Evolutionary conservation across 2,329 filamentous ascomycete genomes (phyloP).

Genomic region (Alternaria sp.): DNA sequence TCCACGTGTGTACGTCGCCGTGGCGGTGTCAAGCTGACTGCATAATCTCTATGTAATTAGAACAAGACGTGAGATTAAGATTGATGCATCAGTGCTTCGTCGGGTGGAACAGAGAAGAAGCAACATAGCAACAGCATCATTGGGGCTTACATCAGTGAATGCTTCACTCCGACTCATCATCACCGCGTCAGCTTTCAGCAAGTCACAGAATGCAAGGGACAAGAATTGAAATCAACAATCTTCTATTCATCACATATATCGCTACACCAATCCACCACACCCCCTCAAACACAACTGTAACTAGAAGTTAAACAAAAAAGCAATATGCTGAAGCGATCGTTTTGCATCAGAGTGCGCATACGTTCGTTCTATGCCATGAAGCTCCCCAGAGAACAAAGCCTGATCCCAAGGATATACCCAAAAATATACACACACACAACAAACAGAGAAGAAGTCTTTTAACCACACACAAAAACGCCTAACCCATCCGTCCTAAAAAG

Average conservation of each 20-base stretch:
- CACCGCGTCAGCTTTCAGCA: not conserved
- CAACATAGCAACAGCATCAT: not conserved
- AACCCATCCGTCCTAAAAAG: not conserved
- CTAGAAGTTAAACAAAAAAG: constrained; percentile 17
- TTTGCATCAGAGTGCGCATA: constrained; percentile 3
- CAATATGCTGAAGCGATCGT: constrained; percentile 8
- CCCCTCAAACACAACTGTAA: not conserved
- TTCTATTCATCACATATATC: constrained; percentile 4
- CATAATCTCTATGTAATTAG: not conserved
- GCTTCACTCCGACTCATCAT: not conserved
- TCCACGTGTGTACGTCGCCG: not conserved
- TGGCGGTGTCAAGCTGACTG: not conserved
- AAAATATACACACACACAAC: not conserved
- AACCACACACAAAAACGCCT: constrained; percentile 8
- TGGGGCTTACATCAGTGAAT: not conserved
- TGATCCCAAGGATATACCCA: not conserved
- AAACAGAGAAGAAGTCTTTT: not conserved
- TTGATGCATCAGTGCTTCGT: not conserved
- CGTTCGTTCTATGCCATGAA: not conserved
- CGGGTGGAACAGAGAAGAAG: not conserved
- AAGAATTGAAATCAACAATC: not conserved
- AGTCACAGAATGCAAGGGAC: not conserved
- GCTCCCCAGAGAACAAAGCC: not conserved
- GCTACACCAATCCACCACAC: constrained; percentile 21
- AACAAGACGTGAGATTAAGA: not conserved